A percentile compares a stretch with the other conserved stretches of the same genome.
Evolutionary conservation across 495 filamentous ascomycete species (phyloP).

Genomic region (Terfezia boudieri): DNA sequence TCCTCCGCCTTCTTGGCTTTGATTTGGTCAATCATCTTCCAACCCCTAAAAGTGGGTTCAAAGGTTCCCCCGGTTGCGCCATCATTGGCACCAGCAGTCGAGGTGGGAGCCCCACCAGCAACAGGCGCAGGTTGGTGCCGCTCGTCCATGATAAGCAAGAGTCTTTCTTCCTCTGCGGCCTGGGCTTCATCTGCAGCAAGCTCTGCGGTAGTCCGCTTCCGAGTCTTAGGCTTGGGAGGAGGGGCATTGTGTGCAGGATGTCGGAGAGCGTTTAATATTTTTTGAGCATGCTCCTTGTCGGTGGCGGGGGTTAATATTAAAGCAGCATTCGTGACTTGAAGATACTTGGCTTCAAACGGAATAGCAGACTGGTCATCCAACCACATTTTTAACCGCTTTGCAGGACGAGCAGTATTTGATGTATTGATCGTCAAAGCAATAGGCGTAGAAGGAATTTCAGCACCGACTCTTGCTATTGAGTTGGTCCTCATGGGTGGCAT

Average conservation of each 20-base stretch:
- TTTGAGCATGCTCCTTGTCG: conserved; percentile 40
- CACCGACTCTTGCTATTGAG: conserved; percentile 25
- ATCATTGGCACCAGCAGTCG: conserved; percentile 38
- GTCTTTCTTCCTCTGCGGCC: conserved; percentile 67
- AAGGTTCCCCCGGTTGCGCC: conserved; percentile 51
- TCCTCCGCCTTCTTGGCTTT: conserved; percentile 53
- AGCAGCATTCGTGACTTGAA: conserved; percentile 44
- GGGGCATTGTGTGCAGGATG: conserved; percentile 53
- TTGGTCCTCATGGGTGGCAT: conserved; percentile 30
- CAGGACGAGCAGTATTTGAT: conserved; percentile 14
- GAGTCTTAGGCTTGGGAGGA: conserved; percentile 61
- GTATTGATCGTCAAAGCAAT: conserved; percentile 26
- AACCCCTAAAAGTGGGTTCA: conserved; percentile 70
- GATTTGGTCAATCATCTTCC: conserved; percentile 76
- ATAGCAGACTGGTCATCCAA: conserved; percentile 50
- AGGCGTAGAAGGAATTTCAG: conserved; percentile 45
- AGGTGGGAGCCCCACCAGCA: conserved; percentile 33
- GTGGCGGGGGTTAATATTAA: conserved; percentile 55
- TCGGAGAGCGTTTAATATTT: conserved; percentile 42
- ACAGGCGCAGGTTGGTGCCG: conserved; percentile 35
- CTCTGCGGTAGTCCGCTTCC: conserved; percentile 87
- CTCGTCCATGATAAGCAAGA: conserved; percentile 87
- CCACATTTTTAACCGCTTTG: conserved; percentile 52
- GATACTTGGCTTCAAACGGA: conserved; percentile 47
- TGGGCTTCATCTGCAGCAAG: conserved; percentile 81